Evolutionary conservation across 1,284 basidiomycete species (phyloP).

Genomic region (Sanghuangporus weigelae): DNA sequence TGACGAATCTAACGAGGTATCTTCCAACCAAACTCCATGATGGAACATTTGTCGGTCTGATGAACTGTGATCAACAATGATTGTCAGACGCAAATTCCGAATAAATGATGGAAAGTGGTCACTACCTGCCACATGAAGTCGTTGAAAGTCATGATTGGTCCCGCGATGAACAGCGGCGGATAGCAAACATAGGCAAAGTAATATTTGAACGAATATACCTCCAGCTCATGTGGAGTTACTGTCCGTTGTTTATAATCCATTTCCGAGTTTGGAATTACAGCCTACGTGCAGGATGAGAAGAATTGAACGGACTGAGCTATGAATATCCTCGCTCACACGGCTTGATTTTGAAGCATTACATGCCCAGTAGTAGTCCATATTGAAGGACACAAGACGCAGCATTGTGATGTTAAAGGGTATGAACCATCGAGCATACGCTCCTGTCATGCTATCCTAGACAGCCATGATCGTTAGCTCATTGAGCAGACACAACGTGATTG

Average conservation of each 20-base stretch:
- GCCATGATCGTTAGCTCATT: not conserved
- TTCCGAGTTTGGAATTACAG: slow-evolving; percentile 26
- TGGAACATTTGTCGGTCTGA: slow-evolving; percentile 39
- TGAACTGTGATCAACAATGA: slow-evolving; percentile 39
- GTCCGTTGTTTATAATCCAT: slow-evolving; percentile 57
- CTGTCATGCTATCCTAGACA: slow-evolving; percentile 65
- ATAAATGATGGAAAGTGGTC: slow-evolving; percentile 1
- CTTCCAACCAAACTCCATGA: slow-evolving; percentile 24
- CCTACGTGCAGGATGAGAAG: slow-evolving; percentile 22
- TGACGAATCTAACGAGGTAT: slow-evolving; percentile 73
- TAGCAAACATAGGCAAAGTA: slow-evolving; percentile 81
- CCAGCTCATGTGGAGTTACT: slow-evolving; percentile 36
- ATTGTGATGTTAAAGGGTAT: slow-evolving; percentile 96
- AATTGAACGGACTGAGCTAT: not conserved
- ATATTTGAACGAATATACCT: slow-evolving; percentile 50
- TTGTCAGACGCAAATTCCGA: slow-evolving; percentile 2
- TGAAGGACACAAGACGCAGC: slow-evolving; percentile 90
- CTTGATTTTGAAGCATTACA: slow-evolving; percentile 32
- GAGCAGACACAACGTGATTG: not conserved
- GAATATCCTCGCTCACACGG: not conserved
- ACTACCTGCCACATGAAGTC: slow-evolving; percentile 89
- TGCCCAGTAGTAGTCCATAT: slow-evolving; percentile 90
- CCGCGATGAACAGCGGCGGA: slow-evolving; percentile 92
- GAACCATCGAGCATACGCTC: slow-evolving; percentile 84
- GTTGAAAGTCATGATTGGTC: slow-evolving; percentile 95